Evolutionary conservation across 306 rosid genomes (phyloP).

Genomic region (Crotalaria pallida): DNA sequence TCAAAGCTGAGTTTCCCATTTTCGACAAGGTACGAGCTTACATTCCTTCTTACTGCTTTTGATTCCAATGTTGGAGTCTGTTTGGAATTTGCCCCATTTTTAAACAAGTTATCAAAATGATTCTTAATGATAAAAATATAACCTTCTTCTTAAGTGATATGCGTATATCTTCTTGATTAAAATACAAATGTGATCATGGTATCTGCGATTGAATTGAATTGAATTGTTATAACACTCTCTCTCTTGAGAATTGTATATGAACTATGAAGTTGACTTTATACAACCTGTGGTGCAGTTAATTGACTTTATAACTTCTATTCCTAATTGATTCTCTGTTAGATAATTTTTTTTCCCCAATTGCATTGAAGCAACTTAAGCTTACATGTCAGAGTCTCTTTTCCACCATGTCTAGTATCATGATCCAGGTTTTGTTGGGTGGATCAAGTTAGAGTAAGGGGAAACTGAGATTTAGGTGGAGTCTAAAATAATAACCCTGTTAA

Average conservation of each 20-base stretch:
- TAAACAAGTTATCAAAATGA: background rate
- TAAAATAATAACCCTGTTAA: background rate
- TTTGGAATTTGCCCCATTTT: background rate
- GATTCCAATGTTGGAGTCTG: background rate
- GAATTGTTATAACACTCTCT: too few species aligned
- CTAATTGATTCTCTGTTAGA: background rate
- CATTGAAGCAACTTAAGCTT: background rate
- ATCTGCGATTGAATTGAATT: background rate
- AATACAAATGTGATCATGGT: background rate
- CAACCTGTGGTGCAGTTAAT: background rate
- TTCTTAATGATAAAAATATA: background rate
- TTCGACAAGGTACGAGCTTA: slow-evolving; percentile 55
- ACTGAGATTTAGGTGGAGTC: background rate
- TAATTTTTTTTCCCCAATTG: background rate
- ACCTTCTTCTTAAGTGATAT: background rate
- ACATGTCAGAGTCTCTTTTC: background rate
- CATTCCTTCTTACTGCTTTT: background rate
- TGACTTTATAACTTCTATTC: background rate
- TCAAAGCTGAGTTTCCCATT: slow-evolving; percentile 74
- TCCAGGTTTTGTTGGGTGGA: background rate
- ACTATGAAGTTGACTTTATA: too few species aligned
- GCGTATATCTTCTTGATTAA: background rate
- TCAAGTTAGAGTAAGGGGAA: background rate
- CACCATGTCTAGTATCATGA: background rate
- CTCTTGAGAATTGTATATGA: too few species aligned